Evolutionary conservation across 768 basidiomycete species (phyloP).

Genomic region (Russula compacta): DNA sequence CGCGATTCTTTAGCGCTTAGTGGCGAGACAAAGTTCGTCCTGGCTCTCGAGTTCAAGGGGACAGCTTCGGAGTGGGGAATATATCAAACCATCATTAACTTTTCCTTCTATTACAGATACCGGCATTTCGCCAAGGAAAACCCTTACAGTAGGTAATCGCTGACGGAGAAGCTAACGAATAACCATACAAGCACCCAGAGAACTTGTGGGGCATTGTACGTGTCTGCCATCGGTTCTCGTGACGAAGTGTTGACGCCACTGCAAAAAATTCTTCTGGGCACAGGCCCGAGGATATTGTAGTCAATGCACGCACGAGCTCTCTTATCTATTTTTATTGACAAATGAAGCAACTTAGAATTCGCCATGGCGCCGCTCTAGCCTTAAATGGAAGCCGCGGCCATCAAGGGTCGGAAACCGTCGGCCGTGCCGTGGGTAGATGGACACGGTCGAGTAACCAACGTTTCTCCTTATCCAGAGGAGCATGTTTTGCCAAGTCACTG

Average conservation of each 20-base stretch:
- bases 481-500: neutral
- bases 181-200: neutral
- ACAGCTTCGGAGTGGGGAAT: neutral
- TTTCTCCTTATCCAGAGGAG: neutral
- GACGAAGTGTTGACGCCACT: neutral
- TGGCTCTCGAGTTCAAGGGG: neutral
- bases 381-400: neutral
- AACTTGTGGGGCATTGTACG: neutral
- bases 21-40: neutral
- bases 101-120: neutral
- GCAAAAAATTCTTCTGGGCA: neutral
- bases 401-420: neutral
- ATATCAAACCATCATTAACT: neutral
- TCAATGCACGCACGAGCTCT: neutral
- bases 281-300: neutral
- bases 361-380: neutral
- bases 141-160: neutral
- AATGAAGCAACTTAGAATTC: neutral
- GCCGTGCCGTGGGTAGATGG: neutral
- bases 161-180: neutral
- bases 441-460: neutral
- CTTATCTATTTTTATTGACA: neutral
- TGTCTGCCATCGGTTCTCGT: neutral
- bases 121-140: neutral
- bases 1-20: neutral